phyloP scores from a whole-genome alignment of 345 rosid genomes.

The Salix dunnii region DNA sequence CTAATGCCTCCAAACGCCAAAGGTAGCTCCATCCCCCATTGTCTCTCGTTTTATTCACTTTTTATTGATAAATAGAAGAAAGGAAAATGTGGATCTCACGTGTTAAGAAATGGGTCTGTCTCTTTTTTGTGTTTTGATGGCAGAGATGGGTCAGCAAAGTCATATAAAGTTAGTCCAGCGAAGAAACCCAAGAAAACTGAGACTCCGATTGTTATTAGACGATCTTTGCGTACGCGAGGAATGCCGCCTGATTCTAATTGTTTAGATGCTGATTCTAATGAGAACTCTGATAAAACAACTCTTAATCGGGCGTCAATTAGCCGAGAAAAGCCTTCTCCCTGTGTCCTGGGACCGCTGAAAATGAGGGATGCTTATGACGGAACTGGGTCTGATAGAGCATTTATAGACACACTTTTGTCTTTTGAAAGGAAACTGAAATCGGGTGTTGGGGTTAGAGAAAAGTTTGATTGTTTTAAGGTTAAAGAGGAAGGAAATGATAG shows the following conservation, averaged over 20 bases:
- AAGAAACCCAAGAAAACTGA: conserved; percentile 43
- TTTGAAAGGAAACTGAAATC: conserved; percentile 17
- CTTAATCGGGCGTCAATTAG: not conserved
- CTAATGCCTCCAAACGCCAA: conserved; percentile 51
- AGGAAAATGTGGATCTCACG: not conserved
- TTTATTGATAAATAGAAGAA: no score
- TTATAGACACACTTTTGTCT: conserved; percentile 36
- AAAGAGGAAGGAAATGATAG: not conserved
- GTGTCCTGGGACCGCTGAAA: conserved; percentile 42
- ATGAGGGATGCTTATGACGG: conserved; percentile 47
- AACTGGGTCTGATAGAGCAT: conserved; percentile 22
- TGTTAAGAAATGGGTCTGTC: not conserved
- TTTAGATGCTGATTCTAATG: conserved; percentile 27
- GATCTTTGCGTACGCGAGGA: conserved; percentile 66
- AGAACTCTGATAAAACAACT: not conserved
- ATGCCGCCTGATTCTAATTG: conserved; percentile 56
- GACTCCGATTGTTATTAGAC: conserved; percentile 50
- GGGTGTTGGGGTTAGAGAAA: conserved; percentile 7
- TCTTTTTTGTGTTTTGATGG: conserved; percentile 4
- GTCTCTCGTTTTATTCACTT: no score
- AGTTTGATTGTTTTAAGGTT: not conserved
- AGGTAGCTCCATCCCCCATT: conserved; percentile 17
- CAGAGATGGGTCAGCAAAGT: conserved; percentile 35
- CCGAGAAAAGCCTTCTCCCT: conserved; percentile 15
- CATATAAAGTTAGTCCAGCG: conserved; percentile 39